phyloP scores from a whole-genome alignment of 2,329 filamentous ascomycete genomes.

The Aspergillus sp. region DNA sequence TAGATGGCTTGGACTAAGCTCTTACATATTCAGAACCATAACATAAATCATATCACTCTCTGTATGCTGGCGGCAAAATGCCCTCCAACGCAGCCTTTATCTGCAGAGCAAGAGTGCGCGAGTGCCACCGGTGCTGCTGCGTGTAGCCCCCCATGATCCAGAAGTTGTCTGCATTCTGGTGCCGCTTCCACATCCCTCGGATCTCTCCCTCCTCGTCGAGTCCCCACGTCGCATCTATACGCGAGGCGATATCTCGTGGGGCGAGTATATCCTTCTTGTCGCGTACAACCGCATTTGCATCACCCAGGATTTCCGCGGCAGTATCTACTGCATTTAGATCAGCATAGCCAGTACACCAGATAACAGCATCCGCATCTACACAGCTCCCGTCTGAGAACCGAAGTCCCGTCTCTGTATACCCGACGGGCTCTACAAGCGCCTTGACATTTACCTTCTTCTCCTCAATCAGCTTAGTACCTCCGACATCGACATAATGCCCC shows the following conservation, averaged over 20 bases:
- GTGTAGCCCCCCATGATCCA: slow-evolving; percentile 47
- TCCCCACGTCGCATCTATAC: slow-evolving; percentile 44
- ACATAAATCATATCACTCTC: too few relatives aligned
- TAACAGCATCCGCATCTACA: slow-evolving; percentile 38
- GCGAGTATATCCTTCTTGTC: slow-evolving; percentile 13
- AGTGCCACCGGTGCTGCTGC: slow-evolving; percentile 12
- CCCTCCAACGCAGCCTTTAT: slow-evolving; percentile 8
- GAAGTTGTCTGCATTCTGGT: slow-evolving; percentile 29
- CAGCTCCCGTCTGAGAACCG: slow-evolving; percentile 35
- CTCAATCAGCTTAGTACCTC: slow-evolving; percentile 32
- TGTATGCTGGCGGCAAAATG: slow-evolving; percentile 1
- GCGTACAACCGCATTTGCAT: neutral
- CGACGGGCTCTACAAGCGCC: slow-evolving; percentile 30
- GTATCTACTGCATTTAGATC: slow-evolving; percentile 32
- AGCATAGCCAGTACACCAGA: slow-evolving; percentile 46
- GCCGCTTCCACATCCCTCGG: slow-evolving; percentile 42
- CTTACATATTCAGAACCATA: neutral
- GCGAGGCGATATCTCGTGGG: slow-evolving; percentile 38
- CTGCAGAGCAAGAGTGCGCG: slow-evolving; percentile 9
- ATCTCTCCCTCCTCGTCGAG: slow-evolving; percentile 46
- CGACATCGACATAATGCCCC: slow-evolving; percentile 45
- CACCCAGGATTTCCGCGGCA: slow-evolving; percentile 22
- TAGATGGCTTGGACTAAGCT: too few relatives aligned
- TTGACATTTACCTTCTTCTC: slow-evolving; percentile 34
- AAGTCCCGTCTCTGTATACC: slow-evolving; percentile 33